phyloP scores from a whole-genome alignment of 2,329 filamentous ascomycete species.

The Teratosphaeria destructans region DNA sequence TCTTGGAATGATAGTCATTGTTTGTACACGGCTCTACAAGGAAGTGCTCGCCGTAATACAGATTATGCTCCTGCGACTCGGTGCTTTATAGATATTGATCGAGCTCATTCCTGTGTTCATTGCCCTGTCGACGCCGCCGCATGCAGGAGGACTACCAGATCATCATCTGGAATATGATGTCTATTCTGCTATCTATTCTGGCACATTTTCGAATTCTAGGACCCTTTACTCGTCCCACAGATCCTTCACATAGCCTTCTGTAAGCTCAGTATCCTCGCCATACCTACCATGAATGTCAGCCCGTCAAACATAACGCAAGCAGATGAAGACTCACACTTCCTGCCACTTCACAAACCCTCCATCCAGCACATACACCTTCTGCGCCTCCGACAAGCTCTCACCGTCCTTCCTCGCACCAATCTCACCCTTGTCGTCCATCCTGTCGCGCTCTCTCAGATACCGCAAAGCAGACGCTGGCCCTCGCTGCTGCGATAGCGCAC shows the following conservation, averaged over 20 bases:
- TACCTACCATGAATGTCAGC: neutral
- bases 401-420: conserved; percentile 16
- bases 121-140: too few relatives aligned
- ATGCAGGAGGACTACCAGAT: too few relatives aligned
- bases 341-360: conserved; percentile 85
- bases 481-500: conserved; percentile 79
- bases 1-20: too few relatives aligned
- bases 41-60: too few relatives aligned
- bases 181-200: too few relatives aligned
- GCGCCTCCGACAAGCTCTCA: conserved; percentile 28
- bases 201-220: too few relatives aligned
- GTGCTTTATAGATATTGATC: too few relatives aligned
- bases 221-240: neutral
- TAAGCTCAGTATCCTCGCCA: conserved; percentile 3
- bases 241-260: conserved; percentile 3
- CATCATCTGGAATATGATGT: too few relatives aligned
- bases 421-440: conserved; percentile 29
- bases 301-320: neutral
- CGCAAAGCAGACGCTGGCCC: conserved; percentile 74
- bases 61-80: too few relatives aligned
- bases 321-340: conserved; percentile 45
- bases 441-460: conserved; percentile 63
- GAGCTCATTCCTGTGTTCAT: too few relatives aligned
- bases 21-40: too few relatives aligned
- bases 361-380: conserved; percentile 73